These are phyloP conservation scores for Massariosphaeria phaeospora DNA, from an alignment of 495 filamentous ascomycete species.

Conservation along the genomic window DNA sequence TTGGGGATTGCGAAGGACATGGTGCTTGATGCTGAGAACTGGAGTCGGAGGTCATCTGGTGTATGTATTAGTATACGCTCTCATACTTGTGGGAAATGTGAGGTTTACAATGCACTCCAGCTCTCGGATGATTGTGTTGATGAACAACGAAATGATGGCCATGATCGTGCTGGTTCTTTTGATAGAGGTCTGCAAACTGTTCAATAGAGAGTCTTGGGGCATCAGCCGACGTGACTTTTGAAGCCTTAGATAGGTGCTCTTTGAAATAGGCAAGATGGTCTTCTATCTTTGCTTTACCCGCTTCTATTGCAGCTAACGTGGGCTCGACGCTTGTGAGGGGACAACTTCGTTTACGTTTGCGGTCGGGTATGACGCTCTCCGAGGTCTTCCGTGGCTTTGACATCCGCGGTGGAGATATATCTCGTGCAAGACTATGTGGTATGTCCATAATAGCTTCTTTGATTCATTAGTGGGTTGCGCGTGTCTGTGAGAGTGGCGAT, in stretches of 20 bases:
- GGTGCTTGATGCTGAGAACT: conserved; percentile 60
- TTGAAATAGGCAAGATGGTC: conserved; percentile 54
- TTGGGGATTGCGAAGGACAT: conserved; percentile 64
- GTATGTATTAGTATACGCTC: conserved; percentile 12
- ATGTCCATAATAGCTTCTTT: background rate
- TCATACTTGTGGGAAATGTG: background rate
- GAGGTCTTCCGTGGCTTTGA: background rate
- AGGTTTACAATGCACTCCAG: conserved; percentile 49
- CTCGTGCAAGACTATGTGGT: background rate
- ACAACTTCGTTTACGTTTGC: no score
- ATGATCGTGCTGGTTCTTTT: conserved; percentile 43
- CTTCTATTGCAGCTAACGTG: conserved; percentile 51
- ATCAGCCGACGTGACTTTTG: conserved; percentile 27
- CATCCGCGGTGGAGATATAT: conserved; percentile 7
- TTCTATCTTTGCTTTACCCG: conserved; percentile 49
- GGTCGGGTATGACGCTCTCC: no score
- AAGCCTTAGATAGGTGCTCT: conserved; percentile 39
- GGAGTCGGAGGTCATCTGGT: conserved; percentile 56
- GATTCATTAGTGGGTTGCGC: background rate
- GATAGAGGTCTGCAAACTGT: conserved; percentile 52
- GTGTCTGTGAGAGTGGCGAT: background rate
- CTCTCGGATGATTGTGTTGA: conserved; percentile 65
- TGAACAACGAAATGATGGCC: conserved; percentile 63
- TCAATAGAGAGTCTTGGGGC: conserved; percentile 44
- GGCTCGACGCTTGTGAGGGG: background rate